Percentiles rank a stretch among this genome's conserved stretches.
Conservation (phyloP, 306 rosid genomes). For the Cicer judaicum region DNA sequence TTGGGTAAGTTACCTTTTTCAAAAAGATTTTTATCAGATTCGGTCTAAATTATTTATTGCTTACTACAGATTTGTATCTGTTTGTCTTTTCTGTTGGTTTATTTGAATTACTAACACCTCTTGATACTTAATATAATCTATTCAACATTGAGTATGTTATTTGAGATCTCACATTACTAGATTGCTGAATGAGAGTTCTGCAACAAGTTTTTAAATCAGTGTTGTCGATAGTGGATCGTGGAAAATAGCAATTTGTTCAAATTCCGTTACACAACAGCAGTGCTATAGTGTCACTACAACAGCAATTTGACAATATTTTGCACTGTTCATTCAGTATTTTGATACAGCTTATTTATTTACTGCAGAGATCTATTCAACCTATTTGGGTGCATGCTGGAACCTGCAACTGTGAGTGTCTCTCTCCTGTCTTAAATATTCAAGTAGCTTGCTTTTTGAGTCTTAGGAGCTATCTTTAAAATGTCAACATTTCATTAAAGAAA, state of each 20-base stretch:
- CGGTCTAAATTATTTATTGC: background rate
- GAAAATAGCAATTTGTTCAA: too few relatives aligned
- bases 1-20: constrained; percentile 60
- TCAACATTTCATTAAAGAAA: background rate
- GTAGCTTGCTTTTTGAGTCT: constrained; percentile 3
- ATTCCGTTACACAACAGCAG: too few relatives aligned
- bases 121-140: background rate
- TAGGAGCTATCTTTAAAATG: constrained; percentile 34
- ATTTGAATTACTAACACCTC: constrained; percentile 32
- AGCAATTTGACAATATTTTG: too few relatives aligned
- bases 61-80: background rate
- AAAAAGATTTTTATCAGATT: background rate
- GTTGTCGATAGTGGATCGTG: too few relatives aligned
- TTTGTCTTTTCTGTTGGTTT: constrained; percentile 13
- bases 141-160: constrained; percentile 24
- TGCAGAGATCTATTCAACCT: constrained; percentile 83
- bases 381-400: constrained; percentile 80
- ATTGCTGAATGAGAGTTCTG: constrained; percentile 18
- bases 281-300: too few relatives aligned
- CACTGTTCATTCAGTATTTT: constrained; percentile 12
- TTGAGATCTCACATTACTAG: constrained; percentile 18
- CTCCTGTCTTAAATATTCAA: constrained; percentile 23
- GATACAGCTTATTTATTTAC: constrained; percentile 40
- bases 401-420: constrained; percentile 78
- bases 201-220: background rate